Percentiles rank a stretch among this genome's conserved stretches.
Conservation (phyloP, 345 rosid species). For the Eutrema yunnanense region DNA sequence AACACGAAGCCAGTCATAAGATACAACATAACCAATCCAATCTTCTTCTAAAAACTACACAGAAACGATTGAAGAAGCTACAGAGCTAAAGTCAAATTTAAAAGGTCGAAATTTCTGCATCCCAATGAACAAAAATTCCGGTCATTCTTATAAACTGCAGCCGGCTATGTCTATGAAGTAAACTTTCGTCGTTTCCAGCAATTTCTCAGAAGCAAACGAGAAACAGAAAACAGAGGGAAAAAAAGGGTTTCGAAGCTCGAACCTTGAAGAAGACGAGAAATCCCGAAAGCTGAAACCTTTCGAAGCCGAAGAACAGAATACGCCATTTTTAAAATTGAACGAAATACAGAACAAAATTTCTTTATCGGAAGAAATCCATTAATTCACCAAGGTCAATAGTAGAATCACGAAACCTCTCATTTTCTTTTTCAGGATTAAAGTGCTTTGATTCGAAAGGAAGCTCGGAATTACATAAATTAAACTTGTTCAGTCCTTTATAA, state of each 20-base stretch:
- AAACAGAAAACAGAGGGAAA: not conserved
- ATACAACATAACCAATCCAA: not conserved
- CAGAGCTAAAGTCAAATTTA: not conserved
- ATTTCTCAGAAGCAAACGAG: not conserved
- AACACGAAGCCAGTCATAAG: not conserved
- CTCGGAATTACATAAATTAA: not conserved
- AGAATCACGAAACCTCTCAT: not conserved
- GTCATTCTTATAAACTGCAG: not conserved
- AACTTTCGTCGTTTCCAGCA: not conserved
- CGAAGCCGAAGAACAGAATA: conserved; percentile 45
- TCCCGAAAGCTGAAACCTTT: conserved; percentile 49
- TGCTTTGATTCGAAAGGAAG: not conserved
- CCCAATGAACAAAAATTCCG: not conserved
- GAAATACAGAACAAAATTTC: not conserved
- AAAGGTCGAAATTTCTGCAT: not conserved
- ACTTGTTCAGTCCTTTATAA: not conserved
- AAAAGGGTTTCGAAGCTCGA: conserved; percentile 7
- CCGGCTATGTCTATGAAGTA: not conserved
- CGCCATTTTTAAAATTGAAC: conserved; percentile 32
- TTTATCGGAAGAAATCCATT: not conserved
- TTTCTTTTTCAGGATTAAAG: not conserved
- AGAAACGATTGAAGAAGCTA: not conserved
- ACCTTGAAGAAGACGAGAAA: conserved; percentile 54
- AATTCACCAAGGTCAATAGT: not conserved
- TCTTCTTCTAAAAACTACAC: not conserved